phyloP scores from a whole-genome alignment of 116 monocot species.

The Thalassia testudinum region DNA sequence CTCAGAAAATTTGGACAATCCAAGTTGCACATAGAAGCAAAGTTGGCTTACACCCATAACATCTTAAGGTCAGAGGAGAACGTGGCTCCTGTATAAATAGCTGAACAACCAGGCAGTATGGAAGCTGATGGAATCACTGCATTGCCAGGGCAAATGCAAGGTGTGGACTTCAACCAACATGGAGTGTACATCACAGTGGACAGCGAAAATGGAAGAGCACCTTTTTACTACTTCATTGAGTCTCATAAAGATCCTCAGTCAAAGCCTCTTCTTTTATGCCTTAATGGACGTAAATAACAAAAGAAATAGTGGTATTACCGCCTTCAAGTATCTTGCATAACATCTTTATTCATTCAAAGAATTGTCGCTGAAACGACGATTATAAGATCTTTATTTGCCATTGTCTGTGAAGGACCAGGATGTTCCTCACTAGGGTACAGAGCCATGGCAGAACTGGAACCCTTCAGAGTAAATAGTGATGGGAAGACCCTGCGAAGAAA shows the following conservation, averaged over 20 bases:
- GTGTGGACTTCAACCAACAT: conserved; percentile 24
- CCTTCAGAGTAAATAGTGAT: conserved; percentile 33
- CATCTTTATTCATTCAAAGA: neutral
- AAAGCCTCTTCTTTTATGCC: conserved; percentile 12
- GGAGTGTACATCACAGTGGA: conserved; percentile 30
- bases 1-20: no score
- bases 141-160: conserved; percentile 6
- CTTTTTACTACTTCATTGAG: conserved; percentile 14
- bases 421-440: conserved; percentile 45
- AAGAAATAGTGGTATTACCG: neutral
- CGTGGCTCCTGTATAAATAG: no score
- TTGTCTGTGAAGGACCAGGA: conserved; percentile 24
- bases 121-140: conserved; percentile 5
- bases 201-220: conserved; percentile 3
- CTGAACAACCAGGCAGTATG: conserved; percentile 2
- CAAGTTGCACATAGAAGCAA: no score
- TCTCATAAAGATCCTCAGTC: neutral
- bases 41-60: no score
- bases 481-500: conserved; percentile 28
- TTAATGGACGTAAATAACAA: conserved; percentile 8
- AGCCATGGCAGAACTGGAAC: conserved; percentile 54
- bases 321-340: neutral
- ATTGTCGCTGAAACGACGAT: neutral
- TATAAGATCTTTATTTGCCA: neutral
- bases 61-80: no score